Percentiles rank a stretch among this genome's conserved stretches.
Evolutionary conservation across 495 filamentous ascomycete species (phyloP).

Genomic region (Paragyromitra xinjiangensis): DNA sequence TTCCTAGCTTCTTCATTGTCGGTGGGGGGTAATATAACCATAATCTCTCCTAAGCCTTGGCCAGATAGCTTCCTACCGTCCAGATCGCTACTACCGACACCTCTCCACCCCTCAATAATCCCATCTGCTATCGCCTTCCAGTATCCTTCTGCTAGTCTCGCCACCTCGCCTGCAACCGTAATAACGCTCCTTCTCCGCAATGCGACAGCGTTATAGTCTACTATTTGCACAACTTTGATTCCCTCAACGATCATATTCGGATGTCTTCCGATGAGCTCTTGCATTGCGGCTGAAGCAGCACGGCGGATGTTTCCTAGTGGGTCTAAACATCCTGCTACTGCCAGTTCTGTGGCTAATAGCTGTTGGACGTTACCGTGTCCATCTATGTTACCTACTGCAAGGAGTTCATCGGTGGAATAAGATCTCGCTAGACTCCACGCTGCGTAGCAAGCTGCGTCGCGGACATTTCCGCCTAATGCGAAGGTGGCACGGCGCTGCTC

Average conservation of each 20-base stretch:
- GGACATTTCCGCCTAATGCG: constrained; percentile 87
- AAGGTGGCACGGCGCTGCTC: constrained; percentile 85
- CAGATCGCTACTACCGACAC: constrained; percentile 78
- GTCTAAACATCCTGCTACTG: constrained; percentile 84
- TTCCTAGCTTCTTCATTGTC: constrained; percentile 16
- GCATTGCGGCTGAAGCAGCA: constrained; percentile 89
- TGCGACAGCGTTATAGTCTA: constrained; percentile 93
- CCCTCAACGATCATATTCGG: constrained; percentile 82
- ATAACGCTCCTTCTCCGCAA: constrained; percentile 81
- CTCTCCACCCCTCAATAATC: constrained; percentile 81
- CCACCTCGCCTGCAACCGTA: constrained; percentile 74
- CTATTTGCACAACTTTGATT: constrained; percentile 82
- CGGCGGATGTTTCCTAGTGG: constrained; percentile 90
- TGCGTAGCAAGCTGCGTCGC: constrained; percentile 95
- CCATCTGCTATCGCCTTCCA: constrained; percentile 73
- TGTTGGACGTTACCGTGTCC: constrained; percentile 69
- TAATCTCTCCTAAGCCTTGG: constrained; percentile 70
- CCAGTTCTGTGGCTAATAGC: constrained; percentile 77
- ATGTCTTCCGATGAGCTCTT: constrained; percentile 93
- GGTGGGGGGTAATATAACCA: constrained; percentile 49
- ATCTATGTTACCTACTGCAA: constrained; percentile 72
- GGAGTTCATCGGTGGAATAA: constrained; percentile 81
- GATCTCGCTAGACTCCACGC: constrained; percentile 90
- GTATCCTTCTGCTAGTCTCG: constrained; percentile 71
- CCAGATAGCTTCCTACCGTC: constrained; percentile 77